Conservation (phyloP, 2,329 filamentous ascomycete species). For the Teratosphaeria pseudoeucalypti region DNA sequence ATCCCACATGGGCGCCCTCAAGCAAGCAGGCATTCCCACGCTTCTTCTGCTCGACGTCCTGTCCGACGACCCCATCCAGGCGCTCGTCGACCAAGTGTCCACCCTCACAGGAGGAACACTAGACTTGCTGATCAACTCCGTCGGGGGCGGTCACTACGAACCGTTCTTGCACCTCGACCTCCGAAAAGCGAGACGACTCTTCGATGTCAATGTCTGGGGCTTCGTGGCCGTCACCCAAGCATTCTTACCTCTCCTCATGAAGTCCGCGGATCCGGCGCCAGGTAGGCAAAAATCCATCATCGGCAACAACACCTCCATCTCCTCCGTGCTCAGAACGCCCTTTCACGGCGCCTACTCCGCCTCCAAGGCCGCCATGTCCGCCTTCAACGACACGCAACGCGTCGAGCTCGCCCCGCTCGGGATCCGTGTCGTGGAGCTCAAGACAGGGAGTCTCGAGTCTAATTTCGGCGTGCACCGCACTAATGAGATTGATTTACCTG, state of each 20-base stretch:
- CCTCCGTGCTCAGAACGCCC: constrained; percentile 6
- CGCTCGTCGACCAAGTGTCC: background rate
- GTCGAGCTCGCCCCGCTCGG: background rate
- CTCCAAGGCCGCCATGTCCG: constrained; percentile 55
- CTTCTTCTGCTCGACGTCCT: background rate
- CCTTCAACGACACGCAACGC: constrained; percentile 16
- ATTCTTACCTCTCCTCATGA: constrained; percentile 41
- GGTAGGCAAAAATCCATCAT: constrained; percentile 9
- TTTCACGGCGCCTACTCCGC: constrained; percentile 41
- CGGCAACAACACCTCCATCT: constrained; percentile 26
- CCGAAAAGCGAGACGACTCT: constrained; percentile 18
- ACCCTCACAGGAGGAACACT: background rate
- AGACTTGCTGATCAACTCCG: background rate
- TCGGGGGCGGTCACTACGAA: background rate
- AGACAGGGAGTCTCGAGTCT: background rate
- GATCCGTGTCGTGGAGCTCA: background rate
- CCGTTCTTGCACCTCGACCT: background rate
- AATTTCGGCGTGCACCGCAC: background rate
- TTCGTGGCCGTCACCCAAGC: constrained; percentile 24
- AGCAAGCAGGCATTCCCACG: background rate
- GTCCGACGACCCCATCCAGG: background rate
- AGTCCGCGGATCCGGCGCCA: constrained; percentile 17
- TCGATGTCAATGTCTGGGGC: constrained; percentile 44
- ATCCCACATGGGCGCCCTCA: background rate
- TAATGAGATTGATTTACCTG: constrained; percentile 3